Base-by-base conservation (phyloP, 2,329 filamentous ascomycete species). In the Stylonectria norvegica region DNA sequence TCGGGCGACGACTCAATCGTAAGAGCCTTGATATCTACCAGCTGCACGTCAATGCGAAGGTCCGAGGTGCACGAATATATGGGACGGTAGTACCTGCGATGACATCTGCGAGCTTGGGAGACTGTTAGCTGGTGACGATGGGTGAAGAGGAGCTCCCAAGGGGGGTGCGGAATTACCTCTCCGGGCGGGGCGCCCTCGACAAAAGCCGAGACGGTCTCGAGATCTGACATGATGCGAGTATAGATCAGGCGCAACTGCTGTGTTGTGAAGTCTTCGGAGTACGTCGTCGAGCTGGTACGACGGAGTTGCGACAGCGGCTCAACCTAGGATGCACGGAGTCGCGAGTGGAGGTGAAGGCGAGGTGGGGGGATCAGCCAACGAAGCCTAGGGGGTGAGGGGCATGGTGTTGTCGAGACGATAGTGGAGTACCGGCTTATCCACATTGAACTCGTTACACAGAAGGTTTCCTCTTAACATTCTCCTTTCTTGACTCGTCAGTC, bases 141-240 rank as follows among this genome's bases (percentile, higher is more conserved):
- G 40, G 42, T 47, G 50, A 52, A 43, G 44, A 40, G 40, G 39
- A 47, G 39, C 25, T 37, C 36, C 34, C 35, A 34, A 29, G 32
- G 34, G 29, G 40, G 17, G 25, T 40, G 48, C 47, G 50, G 50
- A 65, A 70, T 57, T 79, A 95, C 91, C 85, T 98, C 93, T 73
- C 93, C 93, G 16, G 93, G 93, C 34, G 93, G 93, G 58, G 93
- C 89, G 61, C 89, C 88, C 71, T 95, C 84, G 52, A 98, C 84
- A 66, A 97, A 98, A 36, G 89, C 84, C 53, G 89, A 86, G 51
- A 88, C 74, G 15, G 55, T 66, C 45, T 68, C 64, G 34, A 68
- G 49, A 20, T 67, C 61, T 25, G 65, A 67, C 65, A 68, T 68
- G 43, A 20, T 45, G 36, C 16, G 31, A 17, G 32, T 9, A 36